Evolutionary conservation across 2,329 filamentous ascomycete species (phyloP).

Genomic region (Elsinoe perseae): DNA sequence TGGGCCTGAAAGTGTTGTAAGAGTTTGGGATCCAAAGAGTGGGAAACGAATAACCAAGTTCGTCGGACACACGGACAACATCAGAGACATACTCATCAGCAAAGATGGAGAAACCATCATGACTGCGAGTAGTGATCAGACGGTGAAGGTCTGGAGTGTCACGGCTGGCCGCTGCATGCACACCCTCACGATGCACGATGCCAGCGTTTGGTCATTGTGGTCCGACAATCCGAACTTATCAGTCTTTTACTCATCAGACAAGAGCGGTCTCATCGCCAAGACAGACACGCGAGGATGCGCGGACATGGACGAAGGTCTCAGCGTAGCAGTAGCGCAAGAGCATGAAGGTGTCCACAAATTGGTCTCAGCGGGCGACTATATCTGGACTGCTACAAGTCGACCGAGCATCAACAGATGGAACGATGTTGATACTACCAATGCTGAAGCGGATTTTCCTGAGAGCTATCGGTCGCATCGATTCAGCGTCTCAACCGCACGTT

Average conservation of each 20-base stretch:
- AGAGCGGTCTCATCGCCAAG: conserved; percentile 89
- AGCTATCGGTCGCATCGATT: conserved; percentile 46
- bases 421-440: conserved; percentile 70
- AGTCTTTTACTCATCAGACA: conserved; percentile 91
- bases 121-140: conserved; percentile 92
- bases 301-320: conserved; percentile 80
- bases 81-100: conserved; percentile 83
- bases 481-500: conserved; percentile 40
- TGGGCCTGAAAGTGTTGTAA: conserved; percentile 85
- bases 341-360: conserved; percentile 69
- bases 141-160: conserved; percentile 96
- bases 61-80: conserved; percentile 90
- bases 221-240: conserved; percentile 78
- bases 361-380: conserved; percentile 58
- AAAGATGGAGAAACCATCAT: conserved; percentile 83
- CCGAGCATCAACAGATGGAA: conserved; percentile 90
- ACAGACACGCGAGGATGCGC: conserved; percentile 74
- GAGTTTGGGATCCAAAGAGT: conserved; percentile 83
- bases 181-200: conserved; percentile 97
- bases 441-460: conserved; percentile 55
- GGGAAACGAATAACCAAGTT: conserved; percentile 93
- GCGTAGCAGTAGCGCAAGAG: conserved; percentile 84
- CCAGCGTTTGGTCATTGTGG: conserved; percentile 93
- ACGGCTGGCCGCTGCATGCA: conserved; percentile 94
- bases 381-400: conserved; percentile 85